Base-by-base conservation (phyloP, 106 monocot genomes). In the Dendrobium officinale region DNA sequence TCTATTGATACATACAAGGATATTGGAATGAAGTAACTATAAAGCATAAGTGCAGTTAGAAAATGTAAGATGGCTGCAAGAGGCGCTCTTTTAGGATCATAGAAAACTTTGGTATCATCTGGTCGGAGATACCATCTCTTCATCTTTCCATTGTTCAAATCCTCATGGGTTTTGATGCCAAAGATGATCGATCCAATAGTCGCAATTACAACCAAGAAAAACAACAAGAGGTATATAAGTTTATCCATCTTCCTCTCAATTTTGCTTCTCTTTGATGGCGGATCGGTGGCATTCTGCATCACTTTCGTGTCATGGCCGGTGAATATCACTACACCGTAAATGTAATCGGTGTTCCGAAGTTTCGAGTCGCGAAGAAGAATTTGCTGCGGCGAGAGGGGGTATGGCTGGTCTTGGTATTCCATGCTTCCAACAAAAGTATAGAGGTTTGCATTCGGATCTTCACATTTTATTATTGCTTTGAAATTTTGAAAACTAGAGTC, bases 1-100 rank as follows among this genome's bases (percentile, higher is more conserved):
- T 96, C 96, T n/a, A 96, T 93, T 2, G 96, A 96, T 29, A 96
- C 92, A 78, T 96, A 96, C 73, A 96, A 81, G 16, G 96, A 96
- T 54, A 96, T 96, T 0, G 96, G 96, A 74, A 96, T 93, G 87
- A 96, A 96, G 78, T 92, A 92, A 37, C 88, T 77, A 72, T 92
- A 96, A 33, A 96, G 84, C 87, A 96, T 93, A 91, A 96, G 90
- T 1, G 93, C 96, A 15, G 96, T 93, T 24, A 96, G 74, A 56
- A 93, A 93, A 59, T 96, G 93, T 26, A 85, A 84, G n/a, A 93
- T 11, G 17, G 93, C 86, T 42, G 96, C 88, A 43, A 79, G 15
- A 54, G 67, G 66, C 43, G 92, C 80, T 48, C 79, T 79, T 27
- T 83, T 87, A 11, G 96, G 91, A 77, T 93, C 83, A 68, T 79